Percentiles rank a stretch among this genome's conserved stretches.
Conservation (phyloP, 345 rosid species). For the Nephelium lappaceum region DNA sequence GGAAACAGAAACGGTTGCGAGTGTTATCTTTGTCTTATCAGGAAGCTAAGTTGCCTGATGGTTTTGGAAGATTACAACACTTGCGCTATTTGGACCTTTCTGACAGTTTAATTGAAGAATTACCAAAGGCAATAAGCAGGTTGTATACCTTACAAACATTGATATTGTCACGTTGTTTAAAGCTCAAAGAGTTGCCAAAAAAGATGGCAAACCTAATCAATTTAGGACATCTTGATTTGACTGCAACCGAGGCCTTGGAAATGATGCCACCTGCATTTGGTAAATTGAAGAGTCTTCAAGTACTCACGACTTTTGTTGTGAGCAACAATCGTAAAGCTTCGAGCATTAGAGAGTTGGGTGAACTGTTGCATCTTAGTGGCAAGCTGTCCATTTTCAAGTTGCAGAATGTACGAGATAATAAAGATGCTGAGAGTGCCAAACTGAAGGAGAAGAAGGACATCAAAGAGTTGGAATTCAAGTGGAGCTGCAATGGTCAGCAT, state of each 20-base stretch:
- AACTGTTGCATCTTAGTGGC: conserved; percentile 29
- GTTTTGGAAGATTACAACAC: conserved; percentile 35
- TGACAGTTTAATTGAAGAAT: conserved; percentile 14
- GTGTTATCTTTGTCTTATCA: conserved; percentile 40
- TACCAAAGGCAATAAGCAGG: conserved; percentile 30
- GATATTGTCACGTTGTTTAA: conserved; percentile 27
- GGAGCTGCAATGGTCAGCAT: conserved; percentile 25
- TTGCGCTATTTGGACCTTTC: conserved; percentile 40
- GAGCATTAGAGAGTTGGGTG: conserved; percentile 31
- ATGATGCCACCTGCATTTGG: conserved; percentile 36
- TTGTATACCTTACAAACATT: conserved; percentile 42
- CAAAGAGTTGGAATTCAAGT: conserved; percentile 30
- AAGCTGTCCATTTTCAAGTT: conserved; percentile 32
- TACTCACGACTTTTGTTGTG: conserved; percentile 32
- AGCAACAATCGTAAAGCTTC: conserved; percentile 14
- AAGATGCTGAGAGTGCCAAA: conserved; percentile 32
- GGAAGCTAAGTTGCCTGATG: conserved; percentile 17
- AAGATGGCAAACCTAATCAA: conserved; percentile 30
- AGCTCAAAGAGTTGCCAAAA: conserved; percentile 36
- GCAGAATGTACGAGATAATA: conserved; percentile 31
- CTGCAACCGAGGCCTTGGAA: conserved; percentile 25
- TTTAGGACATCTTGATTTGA: conserved; percentile 37
- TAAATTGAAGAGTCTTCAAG: conserved; percentile 32
- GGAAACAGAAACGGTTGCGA: conserved; percentile 30
- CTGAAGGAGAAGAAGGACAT: conserved; percentile 31